Conservation (phyloP, 163 green algal species). For the Trebouxia gelatinosa region DNA sequence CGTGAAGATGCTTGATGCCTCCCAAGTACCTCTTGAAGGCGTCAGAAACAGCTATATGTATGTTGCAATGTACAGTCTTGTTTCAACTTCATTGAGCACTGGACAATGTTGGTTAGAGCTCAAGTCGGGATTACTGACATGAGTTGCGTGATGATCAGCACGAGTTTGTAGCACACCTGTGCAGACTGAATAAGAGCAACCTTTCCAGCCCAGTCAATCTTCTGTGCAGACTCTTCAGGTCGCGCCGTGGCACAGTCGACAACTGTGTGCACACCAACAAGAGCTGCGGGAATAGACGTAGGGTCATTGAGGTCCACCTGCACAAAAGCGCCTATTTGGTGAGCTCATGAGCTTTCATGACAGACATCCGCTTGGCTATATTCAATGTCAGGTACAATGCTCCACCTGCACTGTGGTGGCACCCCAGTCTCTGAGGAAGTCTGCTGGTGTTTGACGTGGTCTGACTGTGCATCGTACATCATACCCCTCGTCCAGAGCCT, state of each 20-base stretch:
- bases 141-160: neutral
- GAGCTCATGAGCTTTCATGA: too few species aligned
- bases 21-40: too few species aligned
- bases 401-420: slow-evolving; percentile 85
- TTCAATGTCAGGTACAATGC: too few species aligned
- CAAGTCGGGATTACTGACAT: too few species aligned
- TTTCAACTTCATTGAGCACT: too few species aligned
- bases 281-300: slow-evolving; percentile 83
- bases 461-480: slow-evolving; percentile 93
- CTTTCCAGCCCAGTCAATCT: slow-evolving; percentile 98
- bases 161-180: slow-evolving; percentile 48
- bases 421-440: slow-evolving; percentile 99
- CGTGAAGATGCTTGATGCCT: too few species aligned
- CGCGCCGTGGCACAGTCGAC: slow-evolving; percentile 96
- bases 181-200: slow-evolving; percentile 95
- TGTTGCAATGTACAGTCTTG: too few species aligned
- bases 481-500: slow-evolving; percentile 96
- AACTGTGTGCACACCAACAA: slow-evolving; percentile 94
- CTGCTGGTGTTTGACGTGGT: slow-evolving; percentile 86
- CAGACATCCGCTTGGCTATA: too few species aligned
- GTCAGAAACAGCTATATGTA: too few species aligned
- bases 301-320: slow-evolving; percentile 93
- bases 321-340: too few species aligned
- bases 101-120: too few species aligned
- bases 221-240: slow-evolving; percentile 80